Evolutionary conservation across 768 basidiomycete genomes (phyloP), one percentile per base, ranked within the genome.

Genomic region (Boletus pseudo-olivaceus): DNA sequence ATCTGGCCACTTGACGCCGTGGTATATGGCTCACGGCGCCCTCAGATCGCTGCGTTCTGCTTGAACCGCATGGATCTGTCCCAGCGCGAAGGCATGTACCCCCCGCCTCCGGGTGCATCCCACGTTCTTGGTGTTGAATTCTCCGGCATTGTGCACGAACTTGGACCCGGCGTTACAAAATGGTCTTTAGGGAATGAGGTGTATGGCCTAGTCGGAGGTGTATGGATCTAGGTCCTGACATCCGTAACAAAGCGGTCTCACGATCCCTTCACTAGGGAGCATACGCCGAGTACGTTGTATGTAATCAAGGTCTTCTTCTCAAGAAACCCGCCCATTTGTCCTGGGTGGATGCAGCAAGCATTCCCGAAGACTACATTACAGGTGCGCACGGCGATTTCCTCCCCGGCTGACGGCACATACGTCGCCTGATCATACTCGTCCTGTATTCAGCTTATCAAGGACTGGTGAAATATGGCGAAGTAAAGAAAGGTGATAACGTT

Each of bases 301-400:
- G 84, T 39, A 75, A 79, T 8, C 76, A 84, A 55, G 82, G 80
- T 3, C 82, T 90, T 72, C 67, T 96, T 53, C 72, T 93, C 54
- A 75, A 65, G 56, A 97, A 98, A 70, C 92, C 93, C 7, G 66
- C 68, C 27, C 72, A 85, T 66, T 73, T 98, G 56, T 81, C 84
- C 30, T 96, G 89, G 89, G 77, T 74, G 0, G 85, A 97, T 64
- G 93, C 92, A 9, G 93, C 94, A 14, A 86, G 84, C 60, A 83
- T 97, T 38, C 90, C 91, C 0, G 95, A 98, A 73, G 85, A 82
- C 56, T 95, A 87, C 73, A 73, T 97, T 52, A 97, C 95, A 51
- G 93, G 93, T 84, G 59, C 58, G 74, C 32, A 27, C 54, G 53
- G 60, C 27, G 53, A 53, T 37, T 53, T n/a, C 27, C 46, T 48